Conservation (phyloP, 139 green algal species). For the Deuterostichococcus epilithicus region DNA sequence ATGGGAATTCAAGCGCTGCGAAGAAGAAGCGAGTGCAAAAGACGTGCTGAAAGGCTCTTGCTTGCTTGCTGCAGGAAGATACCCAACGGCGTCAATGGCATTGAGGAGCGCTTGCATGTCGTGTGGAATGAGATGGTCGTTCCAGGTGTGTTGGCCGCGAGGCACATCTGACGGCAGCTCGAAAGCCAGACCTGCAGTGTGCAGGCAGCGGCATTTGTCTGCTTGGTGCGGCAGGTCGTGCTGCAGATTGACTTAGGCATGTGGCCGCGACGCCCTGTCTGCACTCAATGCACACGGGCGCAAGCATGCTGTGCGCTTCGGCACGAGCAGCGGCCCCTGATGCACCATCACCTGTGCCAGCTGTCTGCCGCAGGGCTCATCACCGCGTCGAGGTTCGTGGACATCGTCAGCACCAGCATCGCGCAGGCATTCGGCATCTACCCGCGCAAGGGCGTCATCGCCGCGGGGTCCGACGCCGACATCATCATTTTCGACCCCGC, state of each 20-base stretch:
- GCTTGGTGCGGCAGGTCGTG: no score
- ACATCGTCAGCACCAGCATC: slow-evolving; percentile 75
- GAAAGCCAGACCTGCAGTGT: no score
- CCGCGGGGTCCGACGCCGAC: slow-evolving; percentile 84
- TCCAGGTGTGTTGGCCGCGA: slow-evolving; percentile 64
- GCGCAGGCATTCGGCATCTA: slow-evolving; percentile 92
- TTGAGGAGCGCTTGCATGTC: slow-evolving; percentile 92
- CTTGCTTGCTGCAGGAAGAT: slow-evolving; percentile 50
- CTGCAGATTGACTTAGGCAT: no score
- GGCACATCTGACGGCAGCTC: no score
- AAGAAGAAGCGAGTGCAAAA: neutral
- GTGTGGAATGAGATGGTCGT: slow-evolving; percentile 82
- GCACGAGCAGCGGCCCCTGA: neutral
- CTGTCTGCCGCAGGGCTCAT: slow-evolving; percentile 51
- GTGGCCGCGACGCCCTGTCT: no score
- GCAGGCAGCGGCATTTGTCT: no score
- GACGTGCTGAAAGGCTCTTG: neutral
- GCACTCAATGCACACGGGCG: no score
- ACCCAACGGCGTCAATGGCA: slow-evolving; percentile 94
- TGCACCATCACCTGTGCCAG: neutral
- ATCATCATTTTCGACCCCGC: slow-evolving; percentile 88
- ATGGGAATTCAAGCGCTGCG: neutral
- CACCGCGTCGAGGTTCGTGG: slow-evolving; percentile 75
- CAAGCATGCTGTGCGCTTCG: neutral
- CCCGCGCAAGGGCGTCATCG: slow-evolving; percentile 82